Evolutionary conservation across 345 rosid genomes (phyloP), one percentile per base, ranked within the genome.

Genomic region (Brassica juncea): DNA sequence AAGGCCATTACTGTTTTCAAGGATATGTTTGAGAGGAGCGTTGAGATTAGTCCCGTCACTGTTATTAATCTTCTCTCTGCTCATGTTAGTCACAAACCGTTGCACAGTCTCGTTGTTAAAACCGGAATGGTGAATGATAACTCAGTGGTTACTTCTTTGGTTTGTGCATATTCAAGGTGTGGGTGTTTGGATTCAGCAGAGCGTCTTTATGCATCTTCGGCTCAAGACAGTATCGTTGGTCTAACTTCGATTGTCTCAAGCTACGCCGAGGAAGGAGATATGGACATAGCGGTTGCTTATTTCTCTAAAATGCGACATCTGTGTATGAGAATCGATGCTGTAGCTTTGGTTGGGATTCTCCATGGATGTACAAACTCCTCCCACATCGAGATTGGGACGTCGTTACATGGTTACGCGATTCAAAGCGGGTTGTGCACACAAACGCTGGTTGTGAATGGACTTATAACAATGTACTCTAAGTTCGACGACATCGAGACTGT

Each of bases 401-500:
- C 86, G 28, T 85, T 91, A 71, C 98, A 93, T 84, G 85, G 84
- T 73, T 90, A 86, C 12, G 86, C 83, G 49, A 42, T 91, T 11
- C 89, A 87, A 86, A 86, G 75, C 7, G 97, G 98, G 49, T 71
- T 91, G 76, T 79, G 83, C 80, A 6, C 68, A 19, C 75, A 84
- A 64, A 72, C 71, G 68, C 76, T 90, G 77, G 89, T 91, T 31
- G 79, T 82, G 21, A 93, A 93, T 81, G 92, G 92, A 68, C 87
- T 93, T 11, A 89, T 93, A 76, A 90, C 86, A 57, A 89, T 93
- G 97, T 90, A 91, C 73, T 87, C 86, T 62, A 88, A 80, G 84
- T 83, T 85, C 61, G 75, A 83, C 44, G 81, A 90, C 62, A 60
- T 84, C 4, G 86, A 88, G 85, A 87, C 91, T 57, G 82, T 81